Evolutionary conservation across 768 basidiomycete species (phyloP), one percentile per base, ranked within the genome.

Genomic region (Flagelloscypha sp.): DNA sequence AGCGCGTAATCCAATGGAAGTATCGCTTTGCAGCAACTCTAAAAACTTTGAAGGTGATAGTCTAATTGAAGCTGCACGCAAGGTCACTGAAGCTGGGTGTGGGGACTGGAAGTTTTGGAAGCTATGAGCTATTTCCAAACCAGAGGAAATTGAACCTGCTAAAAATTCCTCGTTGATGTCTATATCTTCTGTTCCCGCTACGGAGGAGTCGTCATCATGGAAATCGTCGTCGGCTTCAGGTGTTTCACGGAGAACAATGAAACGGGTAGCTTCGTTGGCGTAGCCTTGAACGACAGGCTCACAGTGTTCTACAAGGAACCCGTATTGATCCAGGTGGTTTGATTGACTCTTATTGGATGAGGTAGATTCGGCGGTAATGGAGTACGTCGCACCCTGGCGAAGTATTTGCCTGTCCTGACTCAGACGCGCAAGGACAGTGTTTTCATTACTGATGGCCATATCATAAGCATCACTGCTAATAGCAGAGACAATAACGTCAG

Each of bases 101-200:
- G 46, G 34, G 18, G 21, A n/a, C n/a, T 27, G 10, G 18, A 23
- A 17, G 12, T n/a, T 27, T 22, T 40, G 29, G 28, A 31, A 19
- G 21, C 36, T 37, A 37, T 19, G 24, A 25, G 22, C 19, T 32
- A 30, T 29, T 30, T 30, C 21, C 40, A 36, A 35, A 36, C 10
- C 17, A 38, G 38, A 33, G 38, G 45, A 20, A 52, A 28, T 56
- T 45, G 76, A 63, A 40, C 62, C 69, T 6, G 74, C 78, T 16
- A 87, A 65, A 54, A 88, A 88, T 12, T 58, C 68, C 48, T 86
- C 79, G 46, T 72, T 72, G 35, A 88, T 88, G 54, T 86, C 84
- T 30, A 85, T 53, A 12, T 44, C 50, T 21, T 78, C 75, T 7
- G 48, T 45, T 21, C 58, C 54, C 28, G 40, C 42, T 43, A 43